A percentile compares a stretch with the other conserved stretches of the same genome.
Conservation (phyloP, 805 yeast genomes). For the Kodamaea lidongshanica region DNA sequence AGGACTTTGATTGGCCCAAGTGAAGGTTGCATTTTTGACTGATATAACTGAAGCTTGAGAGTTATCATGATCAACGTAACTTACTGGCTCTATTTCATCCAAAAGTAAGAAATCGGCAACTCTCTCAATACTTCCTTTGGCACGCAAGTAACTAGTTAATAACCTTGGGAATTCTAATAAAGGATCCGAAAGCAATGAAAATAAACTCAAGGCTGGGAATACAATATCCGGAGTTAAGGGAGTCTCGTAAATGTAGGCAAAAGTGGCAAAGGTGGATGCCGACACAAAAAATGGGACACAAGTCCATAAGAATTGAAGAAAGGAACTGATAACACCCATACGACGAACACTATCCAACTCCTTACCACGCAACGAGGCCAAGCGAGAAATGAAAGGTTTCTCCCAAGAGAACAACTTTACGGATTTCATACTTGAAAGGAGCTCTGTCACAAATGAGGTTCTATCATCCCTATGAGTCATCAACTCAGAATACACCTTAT, state of each 20-base stretch:
- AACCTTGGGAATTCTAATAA: conserved; percentile 28
- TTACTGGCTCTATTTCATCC: conserved; percentile 28
- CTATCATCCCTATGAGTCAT: conserved; percentile 34
- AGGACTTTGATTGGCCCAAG: conserved; percentile 27
- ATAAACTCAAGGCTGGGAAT: conserved; percentile 37
- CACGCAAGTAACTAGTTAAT: conserved; percentile 23
- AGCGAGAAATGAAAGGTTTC: conserved; percentile 30
- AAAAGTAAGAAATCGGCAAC: conserved; percentile 25
- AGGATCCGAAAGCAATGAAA: conserved; percentile 32
- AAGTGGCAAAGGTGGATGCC: conserved; percentile 27
- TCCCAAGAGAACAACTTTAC: conserved; percentile 41
- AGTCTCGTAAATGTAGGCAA: conserved; percentile 17
- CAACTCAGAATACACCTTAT: conserved; percentile 18
- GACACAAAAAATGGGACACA: conserved; percentile 34
- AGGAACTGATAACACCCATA: conserved; percentile 30
- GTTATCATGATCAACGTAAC: conserved; percentile 14
- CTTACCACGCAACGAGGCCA: conserved; percentile 27
- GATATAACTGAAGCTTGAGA: conserved; percentile 21
- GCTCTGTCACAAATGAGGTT: conserved; percentile 32
- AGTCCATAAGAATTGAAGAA: conserved; percentile 30
- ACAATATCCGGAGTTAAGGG: conserved; percentile 32
- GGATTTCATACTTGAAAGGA: conserved; percentile 32
- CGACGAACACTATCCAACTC: conserved; percentile 24
- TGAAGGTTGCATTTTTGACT: conserved; percentile 26
- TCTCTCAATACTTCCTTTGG: conserved; percentile 29